Percentiles rank a stretch among this genome's conserved stretches.
Evolutionary conservation across 345 rosid genomes (phyloP).

Genomic region (Geranium brycei): DNA sequence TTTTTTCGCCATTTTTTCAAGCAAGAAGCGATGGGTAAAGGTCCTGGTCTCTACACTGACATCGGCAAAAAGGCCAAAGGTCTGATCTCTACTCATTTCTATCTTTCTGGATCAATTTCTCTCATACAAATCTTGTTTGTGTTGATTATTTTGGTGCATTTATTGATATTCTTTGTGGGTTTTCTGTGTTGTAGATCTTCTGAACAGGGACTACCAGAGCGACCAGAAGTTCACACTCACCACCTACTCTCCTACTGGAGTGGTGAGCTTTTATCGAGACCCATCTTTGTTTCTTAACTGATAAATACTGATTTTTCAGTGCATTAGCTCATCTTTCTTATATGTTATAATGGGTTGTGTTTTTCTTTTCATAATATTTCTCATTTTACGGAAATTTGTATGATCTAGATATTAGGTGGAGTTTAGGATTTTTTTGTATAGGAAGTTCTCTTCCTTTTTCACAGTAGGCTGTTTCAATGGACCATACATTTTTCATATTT

Average conservation of each 20-base stretch:
- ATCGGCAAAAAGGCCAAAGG: constrained; percentile 88
- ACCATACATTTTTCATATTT: neutral
- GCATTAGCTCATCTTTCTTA: neutral
- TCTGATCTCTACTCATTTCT: constrained; percentile 6
- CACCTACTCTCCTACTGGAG: constrained; percentile 54
- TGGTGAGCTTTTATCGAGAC: constrained; percentile 2
- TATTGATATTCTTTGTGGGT: neutral
- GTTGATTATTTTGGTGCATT: neutral
- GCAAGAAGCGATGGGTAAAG: constrained; percentile 40
- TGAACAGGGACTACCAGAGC: constrained; percentile 60
- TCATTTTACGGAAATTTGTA: neutral
- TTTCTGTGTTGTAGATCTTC: constrained; percentile 29
- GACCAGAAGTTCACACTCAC: constrained; percentile 71
- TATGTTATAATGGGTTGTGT: neutral
- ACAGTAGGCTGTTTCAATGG: neutral
- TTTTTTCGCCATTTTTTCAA: too few species aligned
- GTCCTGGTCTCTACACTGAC: constrained; percentile 81
- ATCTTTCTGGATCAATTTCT: neutral
- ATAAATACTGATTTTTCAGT: neutral
- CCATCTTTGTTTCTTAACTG: neutral
- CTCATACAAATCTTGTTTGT: neutral
- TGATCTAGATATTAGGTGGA: neutral
- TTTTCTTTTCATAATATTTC: too few species aligned
- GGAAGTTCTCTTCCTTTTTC: neutral
- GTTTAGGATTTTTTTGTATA: neutral